phyloP scores from a whole-genome alignment of 2,329 filamentous ascomycete species.

The Sclerotinia minor region DNA sequence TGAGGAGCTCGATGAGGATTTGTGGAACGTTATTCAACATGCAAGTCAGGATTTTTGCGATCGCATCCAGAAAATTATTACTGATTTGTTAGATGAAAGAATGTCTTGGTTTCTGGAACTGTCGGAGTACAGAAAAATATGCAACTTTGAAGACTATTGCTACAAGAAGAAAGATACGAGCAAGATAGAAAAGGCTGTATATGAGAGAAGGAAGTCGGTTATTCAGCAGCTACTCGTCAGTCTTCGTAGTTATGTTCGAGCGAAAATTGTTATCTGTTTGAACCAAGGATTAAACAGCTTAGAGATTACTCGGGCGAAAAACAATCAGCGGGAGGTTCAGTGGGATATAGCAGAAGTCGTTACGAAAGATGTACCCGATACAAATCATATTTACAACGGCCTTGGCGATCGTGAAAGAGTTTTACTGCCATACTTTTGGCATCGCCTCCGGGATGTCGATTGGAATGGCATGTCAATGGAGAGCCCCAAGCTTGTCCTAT shows the following conservation, averaged over 20 bases:
- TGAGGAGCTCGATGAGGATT: slow-evolving; percentile 54
- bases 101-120: slow-evolving; percentile 45
- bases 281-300: not conserved
- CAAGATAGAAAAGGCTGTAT: slow-evolving; percentile 1
- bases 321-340: slow-evolving; percentile 5
- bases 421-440: slow-evolving; percentile 20
- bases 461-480: slow-evolving; percentile 1
- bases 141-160: slow-evolving; percentile 29
- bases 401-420: slow-evolving; percentile 13
- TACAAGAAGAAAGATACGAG: slow-evolving; percentile 11
- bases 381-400: not conserved
- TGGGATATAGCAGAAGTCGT: not conserved
- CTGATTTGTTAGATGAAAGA: slow-evolving; percentile 41
- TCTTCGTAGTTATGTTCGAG: slow-evolving; percentile 24
- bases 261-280: slow-evolving; percentile 15
- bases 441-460: not conserved
- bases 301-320: not conserved
- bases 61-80: slow-evolving; percentile 45
- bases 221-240: slow-evolving; percentile 12
- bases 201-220: slow-evolving; percentile 15
- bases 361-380: not conserved
- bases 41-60: slow-evolving; percentile 55
- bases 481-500: not conserved
- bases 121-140: slow-evolving; percentile 40
- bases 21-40: slow-evolving; percentile 58